phyloP scores from a whole-genome alignment of 768 basidiomycete species.

The Russula lepida region DNA sequence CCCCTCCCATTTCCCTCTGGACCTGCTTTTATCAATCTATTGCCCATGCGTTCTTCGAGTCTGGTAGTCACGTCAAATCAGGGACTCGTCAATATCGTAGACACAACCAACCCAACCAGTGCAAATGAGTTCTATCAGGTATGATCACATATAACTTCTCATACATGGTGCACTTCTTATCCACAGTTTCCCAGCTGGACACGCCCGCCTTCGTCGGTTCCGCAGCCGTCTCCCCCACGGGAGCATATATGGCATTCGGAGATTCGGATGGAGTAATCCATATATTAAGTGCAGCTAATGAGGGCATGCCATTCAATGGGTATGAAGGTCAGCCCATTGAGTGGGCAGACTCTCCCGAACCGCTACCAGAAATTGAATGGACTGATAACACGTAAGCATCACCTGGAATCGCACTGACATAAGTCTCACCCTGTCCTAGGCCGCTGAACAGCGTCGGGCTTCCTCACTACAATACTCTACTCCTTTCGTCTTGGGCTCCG shows the following conservation, averaged over 20 bases:
- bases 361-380: constrained; percentile 72
- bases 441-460: constrained; percentile 86
- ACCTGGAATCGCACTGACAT: neutral
- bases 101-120: constrained; percentile 61
- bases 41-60: constrained; percentile 68
- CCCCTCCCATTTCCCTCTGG: constrained; percentile 83
- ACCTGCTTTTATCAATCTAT: constrained; percentile 74
- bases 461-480: constrained; percentile 66
- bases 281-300: constrained; percentile 65
- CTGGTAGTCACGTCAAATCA: constrained; percentile 70
- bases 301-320: constrained; percentile 73
- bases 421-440: constrained; percentile 32
- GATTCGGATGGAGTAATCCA: constrained; percentile 82
- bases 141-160: neutral
- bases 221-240: constrained; percentile 74
- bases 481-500: constrained; percentile 60
- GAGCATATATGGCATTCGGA: constrained; percentile 88
- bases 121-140: constrained; percentile 78
- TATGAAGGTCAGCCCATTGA: constrained; percentile 82
- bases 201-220: constrained; percentile 70
- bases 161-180: neutral
- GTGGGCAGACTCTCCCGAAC: constrained; percentile 70
- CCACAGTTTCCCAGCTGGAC: constrained; percentile 43
- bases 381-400: constrained; percentile 61
- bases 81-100: constrained; percentile 80